These are phyloP conservation scores for Thelonectria rubi DNA, from an alignment of 2,329 filamentous ascomycete genomes.

Conservation along the genomic window DNA sequence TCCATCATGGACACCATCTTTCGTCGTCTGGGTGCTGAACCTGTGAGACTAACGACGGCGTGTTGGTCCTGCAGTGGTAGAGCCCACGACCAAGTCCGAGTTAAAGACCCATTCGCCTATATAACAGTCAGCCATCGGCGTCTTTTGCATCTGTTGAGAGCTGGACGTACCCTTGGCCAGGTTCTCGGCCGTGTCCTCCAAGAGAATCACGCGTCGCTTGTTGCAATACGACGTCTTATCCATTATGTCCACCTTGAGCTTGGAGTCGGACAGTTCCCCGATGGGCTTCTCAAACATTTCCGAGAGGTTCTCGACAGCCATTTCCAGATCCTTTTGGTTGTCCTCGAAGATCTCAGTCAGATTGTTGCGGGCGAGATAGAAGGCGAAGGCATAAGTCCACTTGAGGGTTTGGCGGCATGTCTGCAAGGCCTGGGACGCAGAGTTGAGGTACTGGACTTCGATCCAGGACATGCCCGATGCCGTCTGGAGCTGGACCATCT, in stretches of 20 bases:
- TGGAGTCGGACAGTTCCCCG: slow-evolving; percentile 82
- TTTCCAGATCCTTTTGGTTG: slow-evolving; percentile 97
- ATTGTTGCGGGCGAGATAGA: slow-evolving; percentile 96
- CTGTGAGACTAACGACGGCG: slow-evolving; percentile 31
- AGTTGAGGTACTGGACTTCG: slow-evolving; percentile 95
- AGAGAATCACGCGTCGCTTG: slow-evolving; percentile 85
- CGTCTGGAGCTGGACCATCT: slow-evolving; percentile 96
- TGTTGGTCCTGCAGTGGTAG: slow-evolving; percentile 36
- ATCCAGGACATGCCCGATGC: slow-evolving; percentile 98
- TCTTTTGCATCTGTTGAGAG: slow-evolving; percentile 35
- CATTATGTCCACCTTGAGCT: slow-evolving; percentile 97
- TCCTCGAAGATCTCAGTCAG: slow-evolving; percentile 97
- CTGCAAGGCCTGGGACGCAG: slow-evolving; percentile 91
- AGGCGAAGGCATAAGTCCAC: slow-evolving; percentile 99
- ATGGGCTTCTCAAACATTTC: slow-evolving; percentile 99
- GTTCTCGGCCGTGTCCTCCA: slow-evolving; percentile 93
- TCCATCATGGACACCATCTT: not conserved
- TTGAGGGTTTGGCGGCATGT: slow-evolving; percentile 98
- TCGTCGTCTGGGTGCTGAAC: not conserved
- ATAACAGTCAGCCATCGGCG: slow-evolving; percentile 37
- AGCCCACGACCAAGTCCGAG: slow-evolving; percentile 36
- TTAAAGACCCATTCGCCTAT: slow-evolving; percentile 60
- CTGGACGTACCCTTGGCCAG: slow-evolving; percentile 76
- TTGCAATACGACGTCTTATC: slow-evolving; percentile 98
- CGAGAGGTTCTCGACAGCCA: slow-evolving; percentile 96